These are phyloP conservation scores for Sarocladiaceae sp. DNA, from an alignment of 2,329 filamentous ascomycete genomes.

Conservation along the genomic window DNA sequence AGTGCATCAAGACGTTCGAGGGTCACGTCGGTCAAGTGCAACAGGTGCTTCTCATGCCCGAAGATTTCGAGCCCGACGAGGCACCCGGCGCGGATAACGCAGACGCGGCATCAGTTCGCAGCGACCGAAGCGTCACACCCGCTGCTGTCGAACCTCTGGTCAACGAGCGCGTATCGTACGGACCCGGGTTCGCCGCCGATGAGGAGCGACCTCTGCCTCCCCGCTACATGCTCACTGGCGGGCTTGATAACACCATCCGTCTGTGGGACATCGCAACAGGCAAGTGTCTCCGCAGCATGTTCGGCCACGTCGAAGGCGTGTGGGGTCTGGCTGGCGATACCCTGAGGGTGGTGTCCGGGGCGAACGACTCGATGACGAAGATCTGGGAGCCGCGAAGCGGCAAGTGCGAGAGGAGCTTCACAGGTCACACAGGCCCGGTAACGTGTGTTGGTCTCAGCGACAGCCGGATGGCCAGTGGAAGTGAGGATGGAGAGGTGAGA, in stretches of 20 bases:
- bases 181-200: constrained; percentile 55
- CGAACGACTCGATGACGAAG: constrained; percentile 93
- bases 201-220: constrained; percentile 65
- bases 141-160: constrained; percentile 24
- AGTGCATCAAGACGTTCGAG: constrained; percentile 70
- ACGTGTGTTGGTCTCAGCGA: constrained; percentile 92
- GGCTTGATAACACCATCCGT: constrained; percentile 83
- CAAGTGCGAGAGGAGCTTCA: constrained; percentile 86
- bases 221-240: constrained; percentile 87
- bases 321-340: constrained; percentile 91
- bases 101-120: constrained; percentile 47
- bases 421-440: constrained; percentile 82
- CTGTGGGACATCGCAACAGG: constrained; percentile 85
- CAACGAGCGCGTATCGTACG: constrained; percentile 50
- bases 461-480: constrained; percentile 80
- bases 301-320: constrained; percentile 92
- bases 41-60: constrained; percentile 76
- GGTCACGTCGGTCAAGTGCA: constrained; percentile 95
- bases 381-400: constrained; percentile 87
- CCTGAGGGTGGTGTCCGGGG: constrained; percentile 78
- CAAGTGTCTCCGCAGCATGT: constrained; percentile 83
- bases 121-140: constrained; percentile 39
- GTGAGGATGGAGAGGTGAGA: constrained; percentile 87
- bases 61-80: constrained; percentile 85
- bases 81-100: constrained; percentile 38